A percentile compares a stretch with the other conserved stretches of the same genome.
phyloP scores from a whole-genome alignment of 169 alveolate species.

The Eimeria nieschulzi region DNA sequence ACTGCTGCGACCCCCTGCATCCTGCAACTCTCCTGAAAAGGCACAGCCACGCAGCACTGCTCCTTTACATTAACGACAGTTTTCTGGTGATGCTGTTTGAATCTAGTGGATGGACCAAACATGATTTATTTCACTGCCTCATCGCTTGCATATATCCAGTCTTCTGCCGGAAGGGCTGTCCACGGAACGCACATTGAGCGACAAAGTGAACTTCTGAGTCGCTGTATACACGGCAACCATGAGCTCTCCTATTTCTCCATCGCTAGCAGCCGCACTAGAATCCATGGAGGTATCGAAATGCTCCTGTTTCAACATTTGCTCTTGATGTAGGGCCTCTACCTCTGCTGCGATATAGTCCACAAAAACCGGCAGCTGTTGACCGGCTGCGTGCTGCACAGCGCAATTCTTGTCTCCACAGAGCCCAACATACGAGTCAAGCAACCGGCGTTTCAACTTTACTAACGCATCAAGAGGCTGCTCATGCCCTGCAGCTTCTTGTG shows the following conservation, averaged over 20 bases:
- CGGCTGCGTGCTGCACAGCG: slow-evolving; percentile 63
- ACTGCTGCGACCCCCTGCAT: slow-evolving; percentile 58
- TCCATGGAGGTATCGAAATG: neutral
- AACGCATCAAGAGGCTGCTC: neutral
- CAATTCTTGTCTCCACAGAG: slow-evolving; percentile 62
- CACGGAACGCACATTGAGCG: slow-evolving; percentile 29
- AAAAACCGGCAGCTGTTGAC: slow-evolving; percentile 60
- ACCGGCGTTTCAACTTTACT: slow-evolving; percentile 14
- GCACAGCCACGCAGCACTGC: neutral
- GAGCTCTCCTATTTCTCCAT: slow-evolving; percentile 36
- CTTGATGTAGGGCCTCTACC: slow-evolving; percentile 30
- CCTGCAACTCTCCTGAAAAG: slow-evolving; percentile 59
- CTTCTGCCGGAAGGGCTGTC: neutral
- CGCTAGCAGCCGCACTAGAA: slow-evolving; percentile 1
- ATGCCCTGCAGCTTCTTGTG: neutral
- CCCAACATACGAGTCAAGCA: slow-evolving; percentile 29
- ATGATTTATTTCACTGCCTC: too few relatives aligned
- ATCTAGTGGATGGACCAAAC: neutral
- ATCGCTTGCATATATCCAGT: neutral
- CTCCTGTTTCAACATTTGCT: neutral
- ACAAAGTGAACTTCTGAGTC: slow-evolving; percentile 45
- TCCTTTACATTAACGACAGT: neutral
- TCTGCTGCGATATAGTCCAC: slow-evolving; percentile 60
- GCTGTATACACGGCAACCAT: slow-evolving; percentile 60
- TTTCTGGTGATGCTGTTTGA: neutral